Percentiles rank a stretch among this genome's conserved stretches.
Conservation (phyloP, 2,329 filamentous ascomycete species). For the Fusarium sororula region DNA sequence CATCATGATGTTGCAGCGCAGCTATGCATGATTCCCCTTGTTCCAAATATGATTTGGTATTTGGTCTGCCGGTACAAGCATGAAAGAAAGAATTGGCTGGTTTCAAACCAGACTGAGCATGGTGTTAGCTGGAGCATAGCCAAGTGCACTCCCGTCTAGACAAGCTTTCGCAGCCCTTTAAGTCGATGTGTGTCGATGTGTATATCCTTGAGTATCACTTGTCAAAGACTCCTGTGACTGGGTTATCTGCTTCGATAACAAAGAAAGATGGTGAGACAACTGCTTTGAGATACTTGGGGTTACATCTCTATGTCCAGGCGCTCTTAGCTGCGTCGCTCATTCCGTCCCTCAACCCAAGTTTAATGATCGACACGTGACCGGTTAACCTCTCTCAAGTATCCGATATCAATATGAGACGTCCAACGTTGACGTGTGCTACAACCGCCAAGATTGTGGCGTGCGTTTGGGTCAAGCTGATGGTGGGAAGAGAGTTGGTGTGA, state of each 20-base stretch:
- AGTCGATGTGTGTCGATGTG: not conserved
- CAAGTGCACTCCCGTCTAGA: not conserved
- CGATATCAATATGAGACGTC: not conserved
- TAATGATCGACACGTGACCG: constrained; percentile 24
- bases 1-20: constrained; percentile 15
- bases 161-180: not conserved
- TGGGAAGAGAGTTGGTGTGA: constrained; percentile 12
- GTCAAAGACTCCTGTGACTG: not conserved
- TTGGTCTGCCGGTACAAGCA: not conserved
- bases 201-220: not conserved
- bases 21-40: not conserved
- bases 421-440: constrained; percentile 3
- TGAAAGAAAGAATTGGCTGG: not conserved
- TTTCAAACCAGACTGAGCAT: not conserved
- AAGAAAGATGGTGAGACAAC: not conserved
- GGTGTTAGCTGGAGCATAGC: not conserved
- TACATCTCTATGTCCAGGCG: not conserved
- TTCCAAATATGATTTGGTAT: not conserved
- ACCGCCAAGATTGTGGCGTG: constrained; percentile 16
- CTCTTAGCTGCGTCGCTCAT: constrained; percentile 25
- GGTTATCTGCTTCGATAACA: not conserved
- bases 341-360: constrained; percentile 1
- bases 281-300: not conserved
- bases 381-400: not conserved
- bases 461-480: not conserved